These are phyloP conservation scores for Agrocybe pediades DNA, from an alignment of 768 basidiomycete genomes.

Conservation along the genomic window DNA sequence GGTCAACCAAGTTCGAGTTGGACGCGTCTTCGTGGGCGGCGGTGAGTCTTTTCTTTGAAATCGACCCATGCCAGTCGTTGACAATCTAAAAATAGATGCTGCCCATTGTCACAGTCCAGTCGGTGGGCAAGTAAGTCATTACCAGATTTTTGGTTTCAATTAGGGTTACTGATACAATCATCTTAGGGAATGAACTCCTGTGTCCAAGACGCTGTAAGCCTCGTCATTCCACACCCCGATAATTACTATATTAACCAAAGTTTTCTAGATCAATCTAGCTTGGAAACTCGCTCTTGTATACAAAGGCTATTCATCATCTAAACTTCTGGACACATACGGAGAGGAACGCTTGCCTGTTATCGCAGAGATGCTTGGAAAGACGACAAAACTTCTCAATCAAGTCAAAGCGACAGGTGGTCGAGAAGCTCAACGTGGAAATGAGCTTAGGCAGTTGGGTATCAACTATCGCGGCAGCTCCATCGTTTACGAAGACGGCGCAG, in stretches of 20 bases:
- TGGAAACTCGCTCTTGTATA: slow-evolving; percentile 38
- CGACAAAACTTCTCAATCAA: slow-evolving; percentile 25
- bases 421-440: slow-evolving; percentile 19
- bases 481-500: slow-evolving; percentile 39
- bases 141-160: not conserved
- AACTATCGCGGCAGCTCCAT: slow-evolving; percentile 56
- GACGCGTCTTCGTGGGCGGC: slow-evolving; percentile 21
- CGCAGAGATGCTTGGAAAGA: slow-evolving; percentile 34
- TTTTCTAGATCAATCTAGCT: slow-evolving; percentile 34
- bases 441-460: slow-evolving; percentile 45
- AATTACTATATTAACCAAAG: not conserved
- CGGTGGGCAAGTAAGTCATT: slow-evolving; percentile 28
- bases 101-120: slow-evolving; percentile 36
- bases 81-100: slow-evolving; percentile 21
- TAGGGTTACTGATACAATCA: not conserved
- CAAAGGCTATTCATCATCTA: slow-evolving; percentile 23
- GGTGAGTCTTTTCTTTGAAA: slow-evolving; percentile 13
- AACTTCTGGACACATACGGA: slow-evolving; percentile 31
- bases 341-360: slow-evolving; percentile 40
- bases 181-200: slow-evolving; percentile 31
- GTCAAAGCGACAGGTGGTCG: slow-evolving; percentile 12
- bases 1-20: slow-evolving; percentile 17
- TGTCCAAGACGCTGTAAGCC: slow-evolving; percentile 37
- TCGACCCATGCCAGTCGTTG: not conserved
- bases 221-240: not conserved